Conservation (phyloP, 2,329 filamentous ascomycete genomes). For the Exophiala aquamarina region DNA sequence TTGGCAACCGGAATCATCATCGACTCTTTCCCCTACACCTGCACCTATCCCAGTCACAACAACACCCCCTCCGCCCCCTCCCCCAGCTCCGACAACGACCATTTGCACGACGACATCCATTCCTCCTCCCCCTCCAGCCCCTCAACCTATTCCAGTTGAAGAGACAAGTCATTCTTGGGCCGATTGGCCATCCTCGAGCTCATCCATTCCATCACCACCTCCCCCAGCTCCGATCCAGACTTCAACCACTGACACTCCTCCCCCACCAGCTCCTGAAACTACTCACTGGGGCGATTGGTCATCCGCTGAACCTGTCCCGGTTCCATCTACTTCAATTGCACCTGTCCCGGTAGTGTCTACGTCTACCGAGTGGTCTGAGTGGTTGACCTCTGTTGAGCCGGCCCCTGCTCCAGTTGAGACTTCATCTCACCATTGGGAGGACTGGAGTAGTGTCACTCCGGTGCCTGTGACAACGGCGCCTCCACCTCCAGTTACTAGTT, state of each 20-base stretch:
- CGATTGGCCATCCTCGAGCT: conserved; percentile 9
- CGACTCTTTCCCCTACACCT: conserved; percentile 3
- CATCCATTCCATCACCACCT: conserved; percentile 4
- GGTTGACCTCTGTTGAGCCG: conserved; percentile 4
- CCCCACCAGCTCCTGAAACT: conserved; percentile 8
- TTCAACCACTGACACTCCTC: conserved; percentile 14
- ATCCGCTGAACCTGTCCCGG: neutral
- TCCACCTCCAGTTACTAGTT: neutral
- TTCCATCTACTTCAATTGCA: neutral
- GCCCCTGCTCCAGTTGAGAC: conserved; percentile 2
- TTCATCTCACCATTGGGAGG: conserved; percentile 5
- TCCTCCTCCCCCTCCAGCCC: conserved; percentile 4
- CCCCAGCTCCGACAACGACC: conserved; percentile 4
- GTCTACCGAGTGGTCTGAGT: neutral
- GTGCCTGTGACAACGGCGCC: conserved; percentile 1
- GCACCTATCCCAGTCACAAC: conserved; percentile 2
- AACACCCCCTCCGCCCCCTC: neutral
- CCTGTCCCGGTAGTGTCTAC: conserved; percentile 14
- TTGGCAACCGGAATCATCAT: conserved; percentile 3
- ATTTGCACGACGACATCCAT: neutral
- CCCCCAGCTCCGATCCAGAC: conserved; percentile 6
- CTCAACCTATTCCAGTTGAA: conserved; percentile 5
- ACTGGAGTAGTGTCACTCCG: conserved; percentile 9
- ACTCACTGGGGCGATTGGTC: conserved; percentile 13
- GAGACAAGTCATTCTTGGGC: conserved; percentile 10